Evolutionary conservation across 495 filamentous ascomycete genomes (phyloP).

Genomic region (Penicillium samsonianum): DNA sequence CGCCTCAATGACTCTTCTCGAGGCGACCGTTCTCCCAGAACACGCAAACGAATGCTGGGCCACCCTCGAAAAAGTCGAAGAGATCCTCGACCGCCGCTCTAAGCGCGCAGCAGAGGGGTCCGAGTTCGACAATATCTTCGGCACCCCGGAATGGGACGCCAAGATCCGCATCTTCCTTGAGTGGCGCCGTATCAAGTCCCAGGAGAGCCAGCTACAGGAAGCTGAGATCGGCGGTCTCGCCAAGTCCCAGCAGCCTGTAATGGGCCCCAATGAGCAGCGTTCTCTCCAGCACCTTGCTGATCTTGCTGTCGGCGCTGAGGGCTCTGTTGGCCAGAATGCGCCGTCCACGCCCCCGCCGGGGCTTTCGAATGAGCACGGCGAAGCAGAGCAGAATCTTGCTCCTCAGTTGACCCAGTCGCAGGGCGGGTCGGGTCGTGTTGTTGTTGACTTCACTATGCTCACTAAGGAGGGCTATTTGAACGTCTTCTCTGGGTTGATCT

Average conservation of each 20-base stretch:
- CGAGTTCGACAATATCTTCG: slow-evolving; percentile 45
- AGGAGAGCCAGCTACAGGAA: slow-evolving; percentile 43
- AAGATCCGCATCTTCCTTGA: slow-evolving; percentile 52
- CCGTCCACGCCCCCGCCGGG: slow-evolving; percentile 38
- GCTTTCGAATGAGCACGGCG: slow-evolving; percentile 32
- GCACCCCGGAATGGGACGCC: slow-evolving; percentile 44
- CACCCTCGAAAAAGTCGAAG: slow-evolving; percentile 45
- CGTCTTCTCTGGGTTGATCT: slow-evolving; percentile 47
- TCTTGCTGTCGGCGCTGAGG: slow-evolving; percentile 55
- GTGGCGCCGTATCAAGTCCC: slow-evolving; percentile 44
- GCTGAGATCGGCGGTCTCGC: slow-evolving; percentile 24
- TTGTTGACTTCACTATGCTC: slow-evolving; percentile 48
- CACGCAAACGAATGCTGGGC: slow-evolving; percentile 47
- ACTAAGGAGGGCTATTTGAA: slow-evolving; percentile 50
- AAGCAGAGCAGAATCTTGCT: slow-evolving; percentile 35
- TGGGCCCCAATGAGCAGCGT: slow-evolving; percentile 51
- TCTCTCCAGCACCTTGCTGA: slow-evolving; percentile 66
- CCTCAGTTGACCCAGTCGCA: slow-evolving; percentile 33
- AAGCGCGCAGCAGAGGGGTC: slow-evolving; percentile 25
- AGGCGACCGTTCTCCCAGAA: slow-evolving; percentile 58
- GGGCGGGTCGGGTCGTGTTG: slow-evolving; percentile 29
- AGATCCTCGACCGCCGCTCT: slow-evolving; percentile 44
- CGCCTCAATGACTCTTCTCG: slow-evolving; percentile 65
- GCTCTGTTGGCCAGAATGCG: slow-evolving; percentile 39
- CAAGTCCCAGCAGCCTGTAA: slow-evolving; percentile 37